Conservation (phyloP, 805 yeast genomes). For the Wickerhamomyces pijperi region DNA sequence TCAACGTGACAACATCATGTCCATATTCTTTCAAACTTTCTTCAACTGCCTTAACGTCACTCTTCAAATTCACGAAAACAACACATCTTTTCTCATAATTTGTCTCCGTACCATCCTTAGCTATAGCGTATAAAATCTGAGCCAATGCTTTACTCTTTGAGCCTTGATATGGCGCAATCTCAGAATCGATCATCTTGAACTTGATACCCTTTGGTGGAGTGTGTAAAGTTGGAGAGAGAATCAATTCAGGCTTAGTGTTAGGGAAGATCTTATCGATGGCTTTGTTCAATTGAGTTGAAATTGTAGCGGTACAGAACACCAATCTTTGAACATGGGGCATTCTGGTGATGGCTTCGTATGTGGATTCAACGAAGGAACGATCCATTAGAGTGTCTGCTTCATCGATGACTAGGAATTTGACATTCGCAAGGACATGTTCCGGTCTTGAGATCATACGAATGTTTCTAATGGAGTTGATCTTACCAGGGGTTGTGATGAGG, state of each 20-base stretch:
- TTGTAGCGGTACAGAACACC: slow-evolving; percentile 82
- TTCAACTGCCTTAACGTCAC: slow-evolving; percentile 48
- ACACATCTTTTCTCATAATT: slow-evolving; percentile 70
- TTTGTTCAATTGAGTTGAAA: slow-evolving; percentile 66
- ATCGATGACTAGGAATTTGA: slow-evolving; percentile 63
- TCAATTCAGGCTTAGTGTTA: slow-evolving; percentile 48
- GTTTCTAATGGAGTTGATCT: slow-evolving; percentile 31
- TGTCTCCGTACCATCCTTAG: slow-evolving; percentile 70
- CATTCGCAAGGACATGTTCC: slow-evolving; percentile 30
- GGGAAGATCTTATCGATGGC: slow-evolving; percentile 55
- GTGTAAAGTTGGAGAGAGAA: slow-evolving; percentile 62
- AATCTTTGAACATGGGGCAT: slow-evolving; percentile 49
- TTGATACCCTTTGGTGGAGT: slow-evolving; percentile 69
- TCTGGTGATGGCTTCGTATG: slow-evolving; percentile 40
- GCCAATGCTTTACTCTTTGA: slow-evolving; percentile 77
- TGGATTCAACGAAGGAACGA: slow-evolving; percentile 59
- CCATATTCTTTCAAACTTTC: slow-evolving; percentile 38
- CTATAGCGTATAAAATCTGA: slow-evolving; percentile 79
- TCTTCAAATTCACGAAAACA: slow-evolving; percentile 73
- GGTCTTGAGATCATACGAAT: slow-evolving; percentile 25
- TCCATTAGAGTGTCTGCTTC: slow-evolving; percentile 94
- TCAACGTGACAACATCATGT: slow-evolving; percentile 53
- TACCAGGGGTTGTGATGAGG: slow-evolving; percentile 78
- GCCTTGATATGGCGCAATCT: slow-evolving; percentile 70
- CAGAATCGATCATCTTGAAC: slow-evolving; percentile 66